Base-by-base conservation (phyloP, 495 filamentous ascomycete genomes). In the Neurospora sp. region DNA sequence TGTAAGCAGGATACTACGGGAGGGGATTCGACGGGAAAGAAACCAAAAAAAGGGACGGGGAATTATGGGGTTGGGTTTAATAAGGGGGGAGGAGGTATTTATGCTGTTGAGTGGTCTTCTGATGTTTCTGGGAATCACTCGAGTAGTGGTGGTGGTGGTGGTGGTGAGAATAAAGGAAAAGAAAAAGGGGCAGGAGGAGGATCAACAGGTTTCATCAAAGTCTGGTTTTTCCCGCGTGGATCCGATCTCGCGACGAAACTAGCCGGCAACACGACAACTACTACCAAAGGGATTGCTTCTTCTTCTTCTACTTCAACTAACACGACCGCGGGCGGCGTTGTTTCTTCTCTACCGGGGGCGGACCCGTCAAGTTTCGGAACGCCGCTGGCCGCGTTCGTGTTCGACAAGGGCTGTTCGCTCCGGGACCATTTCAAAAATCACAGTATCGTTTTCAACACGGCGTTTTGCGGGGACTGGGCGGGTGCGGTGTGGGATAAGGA, bases 401-500 rank as follows among this genome's bases (percentile, higher is more conserved):
- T 88, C 16, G 81, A 83, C 41, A 38, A 44, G 6, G 77, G 77
- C 69, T 97, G 94, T 81, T 80, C 92, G 74, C 89, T 97, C 72
- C 80, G 87, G 71, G 77, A 79, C 3, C 84, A 89, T 70, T 97
- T 97, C 85, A 85, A 83, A 74, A 78, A 90, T 62, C 90, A 96
- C 81, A 86, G 88, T 14, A 91, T 97, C 70, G 85, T 96, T 72
- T 90, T 97, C 78, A 88, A 98, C 81, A 92, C 89, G 0, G 92
- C 90, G 1, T 94, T 97, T 82, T 98, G 95, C 81, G 95, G 95
- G 44, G 90, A 93, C 74, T 97, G 93, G 92, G 94, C 94, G 20
- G 94, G 93, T 41, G 84, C 87, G 69, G 87, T 89, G 37, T 90
- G 86, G 84, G 70, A 40, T 14, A 16, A 38, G 12, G 82, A 85